A percentile compares a stretch with the other conserved stretches of the same genome.
Evolutionary conservation across 2,329 filamentous ascomycete genomes (phyloP).

Genomic region (Aspergillus spinulosporus): DNA sequence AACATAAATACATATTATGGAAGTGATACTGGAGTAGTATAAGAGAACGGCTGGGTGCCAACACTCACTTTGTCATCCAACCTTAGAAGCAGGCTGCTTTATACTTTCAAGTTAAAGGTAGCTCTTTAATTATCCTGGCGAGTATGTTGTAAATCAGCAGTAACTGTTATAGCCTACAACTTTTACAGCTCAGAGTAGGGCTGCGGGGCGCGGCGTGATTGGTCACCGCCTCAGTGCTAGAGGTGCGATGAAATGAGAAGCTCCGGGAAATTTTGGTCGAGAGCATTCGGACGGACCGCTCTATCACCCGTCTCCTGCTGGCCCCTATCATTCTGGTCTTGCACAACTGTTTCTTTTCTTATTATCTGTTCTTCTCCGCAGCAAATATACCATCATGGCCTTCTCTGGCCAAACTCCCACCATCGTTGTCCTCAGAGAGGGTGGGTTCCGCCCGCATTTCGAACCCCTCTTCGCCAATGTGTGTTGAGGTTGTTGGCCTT

Average conservation of each 20-base stretch:
- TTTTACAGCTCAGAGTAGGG: slow-evolving; percentile 16
- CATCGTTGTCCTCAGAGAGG: slow-evolving; percentile 97
- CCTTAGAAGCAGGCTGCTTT: too few relatives aligned
- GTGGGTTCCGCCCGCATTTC: slow-evolving; percentile 56
- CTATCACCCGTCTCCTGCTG: slow-evolving; percentile 23
- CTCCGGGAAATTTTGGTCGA: slow-evolving; percentile 46
- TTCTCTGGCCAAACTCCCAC: slow-evolving; percentile 97
- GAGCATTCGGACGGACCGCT: slow-evolving; percentile 33
- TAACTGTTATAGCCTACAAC: not conserved
- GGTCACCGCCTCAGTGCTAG: slow-evolving; percentile 37
- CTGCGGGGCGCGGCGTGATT: slow-evolving; percentile 30
- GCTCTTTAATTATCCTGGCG: too few relatives aligned
- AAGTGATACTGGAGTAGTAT: too few relatives aligned
- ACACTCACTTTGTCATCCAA: too few relatives aligned
- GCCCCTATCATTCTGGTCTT: slow-evolving; percentile 5
- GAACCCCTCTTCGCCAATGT: slow-evolving; percentile 27
- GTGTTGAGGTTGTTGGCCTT: slow-evolving; percentile 28
- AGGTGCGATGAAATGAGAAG: slow-evolving; percentile 34
- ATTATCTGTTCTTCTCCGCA: slow-evolving; percentile 21
- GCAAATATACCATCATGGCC: slow-evolving; percentile 65
- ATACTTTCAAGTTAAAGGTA: too few relatives aligned
- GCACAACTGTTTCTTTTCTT: slow-evolving; percentile 9
- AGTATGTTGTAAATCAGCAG: too few relatives aligned
- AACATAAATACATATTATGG: too few relatives aligned
- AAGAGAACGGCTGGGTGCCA: too few relatives aligned